Evolutionary conservation across 768 basidiomycete genomes (phyloP), one percentile per base, ranked within the genome.

Genomic region (Macrolepiota albuminosa): DNA sequence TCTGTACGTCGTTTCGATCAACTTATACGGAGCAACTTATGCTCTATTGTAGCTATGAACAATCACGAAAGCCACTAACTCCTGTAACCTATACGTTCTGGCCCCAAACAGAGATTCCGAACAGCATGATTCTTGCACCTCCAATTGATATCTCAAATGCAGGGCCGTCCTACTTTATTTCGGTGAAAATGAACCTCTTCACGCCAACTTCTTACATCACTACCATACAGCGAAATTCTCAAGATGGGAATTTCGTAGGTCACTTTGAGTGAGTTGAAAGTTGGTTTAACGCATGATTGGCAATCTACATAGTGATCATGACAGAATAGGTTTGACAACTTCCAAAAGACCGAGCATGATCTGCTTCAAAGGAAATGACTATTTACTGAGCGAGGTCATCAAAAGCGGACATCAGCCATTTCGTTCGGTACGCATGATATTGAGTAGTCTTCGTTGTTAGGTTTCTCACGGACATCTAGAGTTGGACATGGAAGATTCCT

Each of bases 171-270:
- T 81, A 80, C 50, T 76, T 76, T 56, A 77, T 83, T 26, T 73
- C 76, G 14, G 79, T 81, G 26, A 75, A 70, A 56, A 68, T 79
- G 71, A 81, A 82, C 64, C 79, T 79, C 63, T 81, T 82, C 62
- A 79, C 77, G 5, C 81, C 81, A 1, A 73, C 78, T 2, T 80
- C 78, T 8, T 75, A 75, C 64, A 78, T 81, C 31, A 82, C 81
- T 0, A 73, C 76, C 3, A 65, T 83, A 54, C 68, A 72, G 29
- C 71, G 75, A 51, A 71, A 70, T n/a, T 69, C 74, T 4, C 74
- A 72, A 66, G 70, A 76, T 18, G 79, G 80, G 0, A 77, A 80
- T 33, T 45, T 76, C 0, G 72, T 83, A 11, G 81, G 78, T 11
- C 78, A 81, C 46, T 83, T 83, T 56, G 81, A 83, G 77, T 82